Conservation (phyloP, 2,329 filamentous ascomycete genomes). For the Diaporthe eres region DNA sequence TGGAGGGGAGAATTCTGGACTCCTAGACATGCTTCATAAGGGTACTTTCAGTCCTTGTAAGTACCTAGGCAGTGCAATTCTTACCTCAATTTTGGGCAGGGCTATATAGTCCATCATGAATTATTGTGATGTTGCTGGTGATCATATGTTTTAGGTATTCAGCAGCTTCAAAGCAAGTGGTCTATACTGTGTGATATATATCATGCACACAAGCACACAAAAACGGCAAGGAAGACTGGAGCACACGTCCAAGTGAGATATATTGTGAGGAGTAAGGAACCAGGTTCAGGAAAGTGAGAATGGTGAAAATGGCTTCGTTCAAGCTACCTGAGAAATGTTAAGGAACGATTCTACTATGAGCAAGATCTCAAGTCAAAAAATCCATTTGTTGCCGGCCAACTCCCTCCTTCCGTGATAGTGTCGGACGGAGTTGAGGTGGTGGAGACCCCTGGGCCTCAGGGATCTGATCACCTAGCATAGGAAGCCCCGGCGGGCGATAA, state of each 20-base stretch:
- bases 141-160: not conserved
- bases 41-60: not conserved
- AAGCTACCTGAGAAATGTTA: not conserved
- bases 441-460: conserved; percentile 9
- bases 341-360: not conserved
- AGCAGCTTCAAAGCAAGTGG: not conserved
- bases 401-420: not conserved
- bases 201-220: not conserved
- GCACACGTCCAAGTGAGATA: not conserved
- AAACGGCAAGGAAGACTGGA: not conserved
- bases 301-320: not conserved
- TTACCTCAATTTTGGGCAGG: conserved; percentile 71
- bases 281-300: too few relatives aligned
- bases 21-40: not conserved
- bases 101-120: conserved; percentile 58
- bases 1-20: not conserved
- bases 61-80: conserved; percentile 16
- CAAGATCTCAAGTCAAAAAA: not conserved
- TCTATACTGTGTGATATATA: not conserved
- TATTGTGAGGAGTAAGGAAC: not conserved
- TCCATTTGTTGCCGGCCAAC: conserved; percentile 17
- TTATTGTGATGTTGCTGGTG: not conserved
- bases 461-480: conserved; percentile 4
- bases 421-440: not conserved
- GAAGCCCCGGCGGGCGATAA: conserved; percentile 12